These are phyloP conservation scores for Gracilaria gracilis DNA, from an alignment of 23 red algal genomes.

Conservation along the genomic window DNA sequence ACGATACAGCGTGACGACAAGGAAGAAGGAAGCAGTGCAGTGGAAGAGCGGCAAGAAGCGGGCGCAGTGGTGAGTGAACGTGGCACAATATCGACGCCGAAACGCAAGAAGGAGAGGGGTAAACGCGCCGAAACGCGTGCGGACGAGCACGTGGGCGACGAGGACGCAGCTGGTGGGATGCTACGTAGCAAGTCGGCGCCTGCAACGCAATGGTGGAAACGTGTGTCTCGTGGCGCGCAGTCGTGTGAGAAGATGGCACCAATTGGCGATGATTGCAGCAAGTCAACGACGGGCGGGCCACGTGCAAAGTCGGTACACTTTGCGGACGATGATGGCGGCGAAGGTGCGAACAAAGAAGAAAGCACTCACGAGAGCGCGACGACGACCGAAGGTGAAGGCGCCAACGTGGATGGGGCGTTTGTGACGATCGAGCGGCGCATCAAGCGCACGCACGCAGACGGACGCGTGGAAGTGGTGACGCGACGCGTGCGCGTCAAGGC, in stretches of 20 bases:
- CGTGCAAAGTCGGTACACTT: slow-evolving; percentile 23
- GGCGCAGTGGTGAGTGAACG: neutral
- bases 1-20: neutral
- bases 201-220: slow-evolving; percentile 11
- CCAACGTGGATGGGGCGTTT: neutral
- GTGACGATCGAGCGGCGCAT: slow-evolving; percentile 50
- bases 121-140: neutral
- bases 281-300: neutral
- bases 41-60: neutral
- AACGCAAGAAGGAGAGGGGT: neutral
- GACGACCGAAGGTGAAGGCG: neutral
- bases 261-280: too few species aligned
- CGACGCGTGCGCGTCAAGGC: slow-evolving; percentile 32
- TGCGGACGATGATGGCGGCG: neutral
- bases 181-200: slow-evolving; percentile 18
- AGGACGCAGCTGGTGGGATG: neutral
- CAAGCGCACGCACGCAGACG: slow-evolving; percentile 41
- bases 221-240: slow-evolving; percentile 7
- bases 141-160: neutral
- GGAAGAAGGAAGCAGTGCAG: neutral
- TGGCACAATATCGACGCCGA: neutral
- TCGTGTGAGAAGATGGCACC: too few species aligned
- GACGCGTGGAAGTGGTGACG: slow-evolving; percentile 19
- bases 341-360: neutral
- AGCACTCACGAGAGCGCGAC: neutral